Evolutionary conservation across 1,139 yeast genomes (phyloP).

Genomic region (Zygoascus hellenicus): DNA sequence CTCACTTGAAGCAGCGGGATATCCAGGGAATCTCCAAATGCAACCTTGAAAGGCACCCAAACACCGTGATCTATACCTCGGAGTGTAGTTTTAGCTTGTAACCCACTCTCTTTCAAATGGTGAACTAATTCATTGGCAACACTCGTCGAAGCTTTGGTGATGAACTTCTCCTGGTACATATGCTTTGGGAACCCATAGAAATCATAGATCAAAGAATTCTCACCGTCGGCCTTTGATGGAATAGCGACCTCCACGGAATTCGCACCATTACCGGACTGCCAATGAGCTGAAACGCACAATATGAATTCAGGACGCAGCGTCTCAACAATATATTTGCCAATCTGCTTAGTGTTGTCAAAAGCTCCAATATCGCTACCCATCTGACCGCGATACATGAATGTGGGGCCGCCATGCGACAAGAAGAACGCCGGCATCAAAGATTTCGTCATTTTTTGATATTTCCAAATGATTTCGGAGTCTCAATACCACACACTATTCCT

Average conservation of each 20-base stretch:
- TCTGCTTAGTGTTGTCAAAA: constrained; percentile 42
- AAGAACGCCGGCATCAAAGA: constrained; percentile 49
- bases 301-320: constrained; percentile 57
- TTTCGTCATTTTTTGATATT: background rate
- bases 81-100: constrained; percentile 40
- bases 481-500: background rate
- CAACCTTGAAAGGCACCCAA: constrained; percentile 75
- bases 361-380: constrained; percentile 57
- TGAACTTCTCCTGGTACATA: constrained; percentile 60
- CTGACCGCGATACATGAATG: constrained; percentile 52
- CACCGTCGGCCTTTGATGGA: constrained; percentile 37
- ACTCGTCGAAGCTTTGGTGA: constrained; percentile 39
- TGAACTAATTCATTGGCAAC: constrained; percentile 44
- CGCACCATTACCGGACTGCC: constrained; percentile 45
- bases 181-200: constrained; percentile 64
- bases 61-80: constrained; percentile 79
- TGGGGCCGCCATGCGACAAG: constrained; percentile 76
- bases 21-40: constrained; percentile 37
- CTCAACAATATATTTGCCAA: constrained; percentile 48
- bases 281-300: constrained; percentile 67
- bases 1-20: constrained; percentile 58
- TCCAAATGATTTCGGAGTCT: background rate
- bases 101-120: constrained; percentile 40
- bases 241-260: constrained; percentile 41
- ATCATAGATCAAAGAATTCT: constrained; percentile 50